Evolutionary conservation across 2,329 filamentous ascomycete species (phyloP).

Genomic region (Epichloe uncinata): DNA sequence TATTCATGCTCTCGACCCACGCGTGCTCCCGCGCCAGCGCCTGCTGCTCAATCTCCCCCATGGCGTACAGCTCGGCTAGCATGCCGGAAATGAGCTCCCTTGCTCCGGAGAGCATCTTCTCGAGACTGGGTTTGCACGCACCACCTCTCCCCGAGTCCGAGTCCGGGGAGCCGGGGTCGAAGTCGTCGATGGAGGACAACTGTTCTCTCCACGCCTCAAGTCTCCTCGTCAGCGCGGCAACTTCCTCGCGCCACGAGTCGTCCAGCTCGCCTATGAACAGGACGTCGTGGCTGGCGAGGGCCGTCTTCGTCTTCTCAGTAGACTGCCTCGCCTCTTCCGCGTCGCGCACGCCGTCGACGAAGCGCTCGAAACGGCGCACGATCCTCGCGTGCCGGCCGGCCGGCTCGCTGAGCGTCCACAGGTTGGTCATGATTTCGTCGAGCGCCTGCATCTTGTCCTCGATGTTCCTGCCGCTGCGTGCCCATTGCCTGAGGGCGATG

Average conservation of each 20-base stretch:
- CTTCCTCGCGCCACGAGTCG: constrained; percentile 44
- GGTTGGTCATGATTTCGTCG: constrained; percentile 40
- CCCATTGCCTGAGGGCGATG: constrained; percentile 40
- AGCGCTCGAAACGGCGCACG: constrained; percentile 45
- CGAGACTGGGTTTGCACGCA: constrained; percentile 24
- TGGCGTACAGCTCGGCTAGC: constrained; percentile 47
- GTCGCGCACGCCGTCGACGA: constrained; percentile 36
- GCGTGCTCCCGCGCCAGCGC: constrained; percentile 40
- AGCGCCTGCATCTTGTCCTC: constrained; percentile 46
- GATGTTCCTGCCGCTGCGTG: constrained; percentile 20
- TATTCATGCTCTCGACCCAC: constrained; percentile 45
- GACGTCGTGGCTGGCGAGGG: constrained; percentile 13
- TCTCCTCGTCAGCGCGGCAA: constrained; percentile 34
- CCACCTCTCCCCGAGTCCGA: constrained; percentile 4
- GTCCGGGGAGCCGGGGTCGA: constrained; percentile 11
- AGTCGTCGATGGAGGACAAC: constrained; percentile 27
- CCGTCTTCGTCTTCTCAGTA: constrained; percentile 16
- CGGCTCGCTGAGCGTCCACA: constrained; percentile 44
- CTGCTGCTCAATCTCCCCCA: constrained; percentile 47
- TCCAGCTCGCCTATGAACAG: constrained; percentile 44
- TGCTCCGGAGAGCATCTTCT: constrained; percentile 33
- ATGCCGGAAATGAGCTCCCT: constrained; percentile 40
- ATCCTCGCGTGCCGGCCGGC: constrained; percentile 43
- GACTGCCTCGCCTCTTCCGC: constrained; percentile 32
- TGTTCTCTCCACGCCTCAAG: constrained; percentile 41